phyloP scores from a whole-genome alignment of 2,329 filamentous ascomycete species.

The Alternaria ventricosa region DNA sequence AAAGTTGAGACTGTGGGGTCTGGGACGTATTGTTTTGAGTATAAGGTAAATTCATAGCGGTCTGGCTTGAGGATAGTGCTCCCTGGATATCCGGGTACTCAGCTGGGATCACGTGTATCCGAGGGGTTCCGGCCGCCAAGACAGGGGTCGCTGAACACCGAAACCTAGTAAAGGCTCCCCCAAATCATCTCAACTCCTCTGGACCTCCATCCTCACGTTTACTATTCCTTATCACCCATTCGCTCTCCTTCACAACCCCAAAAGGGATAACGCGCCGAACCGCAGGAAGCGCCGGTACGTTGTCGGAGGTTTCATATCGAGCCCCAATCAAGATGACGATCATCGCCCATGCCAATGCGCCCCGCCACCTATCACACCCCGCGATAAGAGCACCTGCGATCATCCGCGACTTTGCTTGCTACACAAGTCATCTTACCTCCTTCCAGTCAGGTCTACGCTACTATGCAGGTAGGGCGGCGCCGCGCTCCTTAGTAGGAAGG shows the following conservation, averaged over 20 bases:
- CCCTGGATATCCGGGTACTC: not conserved
- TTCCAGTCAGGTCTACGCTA: constrained; percentile 20
- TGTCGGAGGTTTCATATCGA: constrained; percentile 22
- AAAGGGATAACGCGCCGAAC: constrained; percentile 23
- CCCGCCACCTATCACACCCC: constrained; percentile 32
- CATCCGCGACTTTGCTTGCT: constrained; percentile 15
- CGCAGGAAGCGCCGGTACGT: constrained; percentile 22
- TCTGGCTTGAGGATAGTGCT: not conserved
- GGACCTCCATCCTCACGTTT: constrained; percentile 27
- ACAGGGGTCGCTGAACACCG: not conserved
- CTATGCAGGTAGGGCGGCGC: constrained; percentile 38
- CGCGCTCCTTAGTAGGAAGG: constrained; percentile 35
- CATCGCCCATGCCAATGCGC: constrained; percentile 19
- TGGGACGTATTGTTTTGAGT: not conserved
- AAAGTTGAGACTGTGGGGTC: not conserved
- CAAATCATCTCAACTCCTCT: not conserved
- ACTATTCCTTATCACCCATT: constrained; percentile 22
- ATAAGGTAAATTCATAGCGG: not conserved
- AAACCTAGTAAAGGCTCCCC: not conserved
- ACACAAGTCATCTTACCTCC: constrained; percentile 23
- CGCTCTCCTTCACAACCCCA: constrained; percentile 22
- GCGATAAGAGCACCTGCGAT: constrained; percentile 39
- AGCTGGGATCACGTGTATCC: not conserved
- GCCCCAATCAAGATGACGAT: constrained; percentile 35
- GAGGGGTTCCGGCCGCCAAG: not conserved